Evolutionary conservation across 2,329 filamentous ascomycete genomes (phyloP).

Genomic region (Trichoderma semiorbis): DNA sequence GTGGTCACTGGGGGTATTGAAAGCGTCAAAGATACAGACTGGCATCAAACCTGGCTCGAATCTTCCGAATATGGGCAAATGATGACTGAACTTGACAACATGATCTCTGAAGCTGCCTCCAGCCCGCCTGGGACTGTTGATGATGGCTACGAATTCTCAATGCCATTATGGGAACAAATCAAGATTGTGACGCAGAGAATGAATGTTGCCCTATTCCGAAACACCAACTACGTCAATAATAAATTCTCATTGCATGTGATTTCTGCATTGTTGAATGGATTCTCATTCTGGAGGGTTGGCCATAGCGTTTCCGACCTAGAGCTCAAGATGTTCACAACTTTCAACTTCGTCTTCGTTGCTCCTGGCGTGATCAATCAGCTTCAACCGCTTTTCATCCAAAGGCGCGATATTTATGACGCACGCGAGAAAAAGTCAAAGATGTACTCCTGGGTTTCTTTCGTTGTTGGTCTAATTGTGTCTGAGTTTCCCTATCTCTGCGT

Average conservation of each 20-base stretch:
- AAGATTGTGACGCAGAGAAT: constrained; percentile 61
- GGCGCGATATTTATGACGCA: constrained; percentile 54
- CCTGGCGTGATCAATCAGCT: constrained; percentile 57
- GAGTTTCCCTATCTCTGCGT: constrained; percentile 45
- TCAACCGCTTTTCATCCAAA: constrained; percentile 55
- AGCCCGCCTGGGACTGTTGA: constrained; percentile 37
- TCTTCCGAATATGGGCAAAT: constrained; percentile 57
- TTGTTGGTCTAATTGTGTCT: constrained; percentile 48
- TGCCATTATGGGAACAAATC: constrained; percentile 60
- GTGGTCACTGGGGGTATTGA: constrained; percentile 44
- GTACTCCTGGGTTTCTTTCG: constrained; percentile 58
- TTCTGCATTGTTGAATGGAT: constrained; percentile 57
- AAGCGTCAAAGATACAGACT: constrained; percentile 49
- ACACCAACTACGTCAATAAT: constrained; percentile 63
- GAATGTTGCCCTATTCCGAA: constrained; percentile 61
- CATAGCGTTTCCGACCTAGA: constrained; percentile 50
- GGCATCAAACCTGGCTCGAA: constrained; percentile 66
- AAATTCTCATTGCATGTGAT: constrained; percentile 57
- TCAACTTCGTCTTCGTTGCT: constrained; percentile 62
- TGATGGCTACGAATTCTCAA: constrained; percentile 68
- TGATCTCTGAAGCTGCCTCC: constrained; percentile 54
- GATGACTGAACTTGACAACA: constrained; percentile 58
- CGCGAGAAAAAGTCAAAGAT: constrained; percentile 60
- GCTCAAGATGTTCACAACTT: constrained; percentile 55
- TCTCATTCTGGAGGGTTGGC: constrained; percentile 59